Percentiles rank a stretch among this genome's conserved stretches.
Conservation (phyloP, 1,284 basidiomycete species). For the Sporisorium graminicola region DNA sequence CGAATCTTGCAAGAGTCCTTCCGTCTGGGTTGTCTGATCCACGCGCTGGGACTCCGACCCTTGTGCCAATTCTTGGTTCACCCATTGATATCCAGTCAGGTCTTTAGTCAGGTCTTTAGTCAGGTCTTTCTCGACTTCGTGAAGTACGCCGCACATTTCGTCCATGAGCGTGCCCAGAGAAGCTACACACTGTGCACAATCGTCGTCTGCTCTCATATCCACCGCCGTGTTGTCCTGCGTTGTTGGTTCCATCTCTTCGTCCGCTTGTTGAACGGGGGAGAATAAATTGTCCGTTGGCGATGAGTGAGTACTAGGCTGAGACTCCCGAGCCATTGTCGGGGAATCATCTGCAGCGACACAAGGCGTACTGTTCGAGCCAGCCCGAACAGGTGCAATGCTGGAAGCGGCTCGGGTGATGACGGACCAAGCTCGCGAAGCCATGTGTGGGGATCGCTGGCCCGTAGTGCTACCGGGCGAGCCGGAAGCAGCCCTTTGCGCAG, state of each 20-base stretch:
- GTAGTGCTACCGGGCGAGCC: not conserved
- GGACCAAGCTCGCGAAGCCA: constrained; percentile 4
- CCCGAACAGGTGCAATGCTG: not conserved
- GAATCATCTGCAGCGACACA: not conserved
- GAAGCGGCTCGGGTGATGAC: constrained; percentile 1
- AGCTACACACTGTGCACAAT: not conserved
- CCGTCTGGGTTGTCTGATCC: not conserved
- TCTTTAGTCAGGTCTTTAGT: not conserved
- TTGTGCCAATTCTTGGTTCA: not conserved
- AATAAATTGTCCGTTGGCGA: not conserved
- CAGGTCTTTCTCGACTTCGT: not conserved
- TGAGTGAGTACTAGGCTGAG: not conserved
- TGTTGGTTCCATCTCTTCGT: not conserved
- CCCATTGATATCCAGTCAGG: not conserved
- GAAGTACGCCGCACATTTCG: not conserved
- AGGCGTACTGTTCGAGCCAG: not conserved
- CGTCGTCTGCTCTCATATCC: not conserved
- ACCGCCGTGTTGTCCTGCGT: not conserved
- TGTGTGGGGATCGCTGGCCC: not conserved
- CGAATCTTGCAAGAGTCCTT: not conserved
- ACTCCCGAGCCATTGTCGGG: not conserved
- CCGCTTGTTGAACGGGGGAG: not conserved
- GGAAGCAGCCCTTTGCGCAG: not conserved
- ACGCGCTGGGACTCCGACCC: not conserved
- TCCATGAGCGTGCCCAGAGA: not conserved